These are phyloP conservation scores for Fusarium robinianum DNA, from an alignment of 2,329 filamentous ascomycete genomes.

Conservation along the genomic window DNA sequence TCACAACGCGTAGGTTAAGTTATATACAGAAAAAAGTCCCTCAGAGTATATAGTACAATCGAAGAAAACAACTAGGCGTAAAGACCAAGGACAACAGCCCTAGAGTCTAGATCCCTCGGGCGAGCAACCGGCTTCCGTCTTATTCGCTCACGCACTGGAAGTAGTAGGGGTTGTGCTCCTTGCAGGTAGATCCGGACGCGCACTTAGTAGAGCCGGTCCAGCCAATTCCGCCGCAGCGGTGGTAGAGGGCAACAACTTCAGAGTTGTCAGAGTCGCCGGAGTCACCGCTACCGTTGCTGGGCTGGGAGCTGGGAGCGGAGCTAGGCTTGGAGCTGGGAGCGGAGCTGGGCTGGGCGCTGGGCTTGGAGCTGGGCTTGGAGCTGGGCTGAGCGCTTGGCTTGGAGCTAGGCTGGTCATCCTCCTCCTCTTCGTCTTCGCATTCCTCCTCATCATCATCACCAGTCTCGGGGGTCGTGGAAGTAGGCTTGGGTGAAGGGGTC, in stretches of 20 bases:
- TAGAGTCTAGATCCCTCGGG: too few relatives aligned
- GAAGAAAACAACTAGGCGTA: too few relatives aligned
- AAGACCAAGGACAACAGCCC: too few relatives aligned
- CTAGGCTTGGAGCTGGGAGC: neutral
- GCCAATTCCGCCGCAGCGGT: constrained; percentile 49
- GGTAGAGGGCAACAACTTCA: constrained; percentile 3
- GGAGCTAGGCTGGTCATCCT: constrained; percentile 8
- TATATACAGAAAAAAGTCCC: too few relatives aligned
- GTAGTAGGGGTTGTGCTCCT: constrained; percentile 44
- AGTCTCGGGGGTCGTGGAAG: neutral
- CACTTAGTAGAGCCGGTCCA: constrained; percentile 50
- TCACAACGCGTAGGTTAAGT: too few relatives aligned
- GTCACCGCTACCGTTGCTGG: too few relatives aligned
- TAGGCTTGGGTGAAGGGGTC: too few relatives aligned
- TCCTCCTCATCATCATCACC: constrained; percentile 3
- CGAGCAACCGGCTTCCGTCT: too few relatives aligned
- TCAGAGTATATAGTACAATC: too few relatives aligned
- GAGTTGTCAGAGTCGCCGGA: constrained; percentile 1
- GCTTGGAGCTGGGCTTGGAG: neutral
- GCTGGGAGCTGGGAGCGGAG: too few relatives aligned
- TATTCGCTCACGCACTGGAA: constrained; percentile 40
- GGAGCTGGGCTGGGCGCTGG: neutral
- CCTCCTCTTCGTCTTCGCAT: constrained; percentile 10
- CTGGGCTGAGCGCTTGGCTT: neutral
- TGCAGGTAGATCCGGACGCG: constrained; percentile 45